Evolutionary conservation across 208 protist genomes (phyloP), one percentile per base, ranked within the genome.

Genomic region (Leishmania martiniquensis): DNA sequence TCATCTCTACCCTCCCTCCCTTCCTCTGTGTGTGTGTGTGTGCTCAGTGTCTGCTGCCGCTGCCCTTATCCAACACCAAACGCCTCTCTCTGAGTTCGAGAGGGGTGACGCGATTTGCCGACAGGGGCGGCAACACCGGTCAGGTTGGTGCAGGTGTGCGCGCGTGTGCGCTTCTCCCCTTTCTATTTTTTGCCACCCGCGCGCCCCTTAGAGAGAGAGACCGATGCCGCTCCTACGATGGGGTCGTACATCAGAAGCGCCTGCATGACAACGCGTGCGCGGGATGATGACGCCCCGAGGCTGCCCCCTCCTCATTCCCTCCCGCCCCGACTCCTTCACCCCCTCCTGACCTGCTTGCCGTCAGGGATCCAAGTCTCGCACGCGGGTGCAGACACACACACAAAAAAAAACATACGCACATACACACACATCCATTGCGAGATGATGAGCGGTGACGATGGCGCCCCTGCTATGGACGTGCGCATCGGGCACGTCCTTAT

Each of bases 401-500:
- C n/a, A n/a, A n/a, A n/a, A n/a, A 22, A 42, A n/a, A 42, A 29
- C 65, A 42, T 25, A 0, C 65, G 49, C 22, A 32, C 22, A 1
- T 25, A 37, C 39, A 49, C 10, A 51, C 10, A 4, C 15, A 69
- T 17, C 6, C 39, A 13, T 12, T 29, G 3, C 22, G 5, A 2
- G 0, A 25, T 4, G 65, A 72, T 72, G 29, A 7, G 25, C 29
- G 47, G 57, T 29, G 32, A 7, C 49, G 12, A 32, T 17, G n/a
- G 25, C 32, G 47, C 7, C 12, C 17, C 15, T 42, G 45, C 1
- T n/a, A 47, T 72, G 7, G 68, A 44, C 29, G 72, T 54, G n/a
- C 44, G 10, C 7, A 76, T 76, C 25, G 72, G 72, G 12, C 72
- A 76, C 44, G 72, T 76, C 17, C 29, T 76, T 22, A n/a, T 76